phyloP scores from a whole-genome alignment of 1,139 yeast species.

The Candida gigantensis region DNA sequence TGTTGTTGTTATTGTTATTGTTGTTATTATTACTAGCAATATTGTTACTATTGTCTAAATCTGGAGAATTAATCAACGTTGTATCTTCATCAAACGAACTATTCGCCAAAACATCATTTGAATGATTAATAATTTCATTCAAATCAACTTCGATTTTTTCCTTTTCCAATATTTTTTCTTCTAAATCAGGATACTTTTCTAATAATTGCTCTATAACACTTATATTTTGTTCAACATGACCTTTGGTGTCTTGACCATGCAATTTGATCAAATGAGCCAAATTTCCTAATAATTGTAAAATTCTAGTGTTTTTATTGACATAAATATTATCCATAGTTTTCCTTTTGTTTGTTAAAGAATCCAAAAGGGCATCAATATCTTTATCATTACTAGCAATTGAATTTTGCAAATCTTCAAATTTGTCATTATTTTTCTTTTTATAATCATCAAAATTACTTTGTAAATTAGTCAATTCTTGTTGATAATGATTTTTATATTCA shows the following conservation, averaged over 20 bases:
- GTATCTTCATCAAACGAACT: slow-evolving; percentile 36
- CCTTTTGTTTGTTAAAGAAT: slow-evolving; percentile 42
- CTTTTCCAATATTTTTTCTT: slow-evolving; percentile 28
- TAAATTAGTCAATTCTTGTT: slow-evolving; percentile 31
- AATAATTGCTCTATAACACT: slow-evolving; percentile 30
- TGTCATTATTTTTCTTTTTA: slow-evolving; percentile 35
- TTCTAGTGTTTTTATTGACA: slow-evolving; percentile 47
- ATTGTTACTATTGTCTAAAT: slow-evolving; percentile 13
- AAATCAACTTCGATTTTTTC: slow-evolving; percentile 35
- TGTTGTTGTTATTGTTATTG: neutral
- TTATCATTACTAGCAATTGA: slow-evolving; percentile 41
- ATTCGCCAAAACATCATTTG: slow-evolving; percentile 35
- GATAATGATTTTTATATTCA: slow-evolving; percentile 57
- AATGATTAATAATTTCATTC: slow-evolving; percentile 35
- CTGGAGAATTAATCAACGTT: slow-evolving; percentile 32
- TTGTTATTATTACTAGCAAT: neutral
- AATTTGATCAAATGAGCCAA: slow-evolving; percentile 47
- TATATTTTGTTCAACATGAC: slow-evolving; percentile 34
- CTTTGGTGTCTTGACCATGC: slow-evolving; percentile 51
- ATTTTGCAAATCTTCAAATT: slow-evolving; percentile 29
- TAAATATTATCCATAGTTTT: slow-evolving; percentile 48
- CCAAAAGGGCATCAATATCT: slow-evolving; percentile 46
- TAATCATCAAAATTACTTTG: slow-evolving; percentile 34
- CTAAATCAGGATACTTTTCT: slow-evolving; percentile 41
- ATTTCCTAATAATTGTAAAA: slow-evolving; percentile 44